Conservation (phyloP, 1,284 basidiomycete species). For the Ustilago bromivora region DNA sequence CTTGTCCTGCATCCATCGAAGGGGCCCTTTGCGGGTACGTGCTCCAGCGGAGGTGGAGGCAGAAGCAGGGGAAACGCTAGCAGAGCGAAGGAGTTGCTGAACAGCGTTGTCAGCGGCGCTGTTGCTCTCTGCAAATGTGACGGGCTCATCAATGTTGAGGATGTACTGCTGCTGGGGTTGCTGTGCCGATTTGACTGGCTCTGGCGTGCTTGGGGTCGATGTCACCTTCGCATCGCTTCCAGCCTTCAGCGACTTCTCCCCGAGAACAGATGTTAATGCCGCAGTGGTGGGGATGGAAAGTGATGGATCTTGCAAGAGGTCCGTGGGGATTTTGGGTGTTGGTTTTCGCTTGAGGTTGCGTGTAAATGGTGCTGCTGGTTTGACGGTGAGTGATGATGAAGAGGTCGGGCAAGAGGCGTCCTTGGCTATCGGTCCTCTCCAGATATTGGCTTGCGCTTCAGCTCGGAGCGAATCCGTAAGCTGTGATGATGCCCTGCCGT, state of each 20-base stretch:
- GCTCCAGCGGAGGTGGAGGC: not conserved
- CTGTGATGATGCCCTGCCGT: conserved; percentile 1
- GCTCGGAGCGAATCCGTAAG: conserved; percentile 2
- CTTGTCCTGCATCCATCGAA: conserved; percentile 32
- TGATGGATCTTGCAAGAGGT: conserved; percentile 11
- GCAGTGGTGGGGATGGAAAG: not conserved
- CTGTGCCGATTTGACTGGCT: conserved; percentile 8
- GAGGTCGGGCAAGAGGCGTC: not conserved
- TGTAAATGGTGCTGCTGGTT: conserved; percentile 5
- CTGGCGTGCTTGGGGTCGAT: not conserved
- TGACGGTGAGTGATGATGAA: conserved; percentile 6
- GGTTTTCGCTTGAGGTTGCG: conserved; percentile 32
- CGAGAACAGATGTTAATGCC: not conserved
- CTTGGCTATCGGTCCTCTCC: conserved; percentile 18
- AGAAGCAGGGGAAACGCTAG: conserved; percentile 18
- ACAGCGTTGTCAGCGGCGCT: conserved; percentile 11
- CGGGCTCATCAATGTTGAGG: conserved; percentile 26
- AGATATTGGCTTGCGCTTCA: conserved; percentile 24
- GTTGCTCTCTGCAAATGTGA: not conserved
- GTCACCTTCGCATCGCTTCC: not conserved
- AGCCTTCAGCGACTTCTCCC: conserved; percentile 1
- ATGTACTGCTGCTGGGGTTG: conserved; percentile 32
- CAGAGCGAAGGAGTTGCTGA: conserved; percentile 26
- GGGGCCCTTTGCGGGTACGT: conserved; percentile 18
- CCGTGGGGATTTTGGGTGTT: conserved; percentile 18